phyloP scores from a whole-genome alignment of 257 asterid species.

The Avicennia marina region DNA sequence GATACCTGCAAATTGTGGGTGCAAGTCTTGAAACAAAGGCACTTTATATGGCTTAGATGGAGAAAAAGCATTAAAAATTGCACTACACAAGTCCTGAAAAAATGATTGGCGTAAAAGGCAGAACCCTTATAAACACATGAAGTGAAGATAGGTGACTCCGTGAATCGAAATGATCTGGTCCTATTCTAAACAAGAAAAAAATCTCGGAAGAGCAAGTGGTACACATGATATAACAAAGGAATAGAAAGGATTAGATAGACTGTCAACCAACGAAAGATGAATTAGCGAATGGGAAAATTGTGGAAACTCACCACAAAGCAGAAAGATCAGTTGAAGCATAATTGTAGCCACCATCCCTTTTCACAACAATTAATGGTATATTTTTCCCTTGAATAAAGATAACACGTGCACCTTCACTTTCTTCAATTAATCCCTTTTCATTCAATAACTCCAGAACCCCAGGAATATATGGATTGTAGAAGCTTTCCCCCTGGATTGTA shows the following conservation, averaged over 20 bases:
- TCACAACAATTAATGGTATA: conserved; percentile 85
- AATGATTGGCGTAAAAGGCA: not conserved
- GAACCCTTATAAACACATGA: no score
- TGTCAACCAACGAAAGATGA: not conserved
- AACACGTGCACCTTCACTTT: conserved; percentile 91
- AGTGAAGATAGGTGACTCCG: no score
- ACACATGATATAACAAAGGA: not conserved
- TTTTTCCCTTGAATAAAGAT: conserved; percentile 78
- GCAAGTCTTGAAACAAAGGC: not conserved
- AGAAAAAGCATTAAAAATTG: no score
- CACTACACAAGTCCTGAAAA: no score
- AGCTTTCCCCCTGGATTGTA: conserved; percentile 96
- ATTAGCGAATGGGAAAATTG: not conserved
- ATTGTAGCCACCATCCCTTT: conserved; percentile 91
- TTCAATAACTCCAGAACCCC: conserved; percentile 50
- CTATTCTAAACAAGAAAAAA: not conserved
- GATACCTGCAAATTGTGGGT: conserved; percentile 52
- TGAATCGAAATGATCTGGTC: not conserved
- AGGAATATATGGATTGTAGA: conserved; percentile 82
- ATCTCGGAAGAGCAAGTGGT: not conserved
- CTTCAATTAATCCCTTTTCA: conserved; percentile 64
- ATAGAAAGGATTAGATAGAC: not conserved
- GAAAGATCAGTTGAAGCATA: conserved; percentile 94
- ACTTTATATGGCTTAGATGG: no score
- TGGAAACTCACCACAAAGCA: conserved; percentile 69